Base-by-base conservation (phyloP, 1,284 basidiomycete genomes). In the Ceratobasidium theobromae region DNA sequence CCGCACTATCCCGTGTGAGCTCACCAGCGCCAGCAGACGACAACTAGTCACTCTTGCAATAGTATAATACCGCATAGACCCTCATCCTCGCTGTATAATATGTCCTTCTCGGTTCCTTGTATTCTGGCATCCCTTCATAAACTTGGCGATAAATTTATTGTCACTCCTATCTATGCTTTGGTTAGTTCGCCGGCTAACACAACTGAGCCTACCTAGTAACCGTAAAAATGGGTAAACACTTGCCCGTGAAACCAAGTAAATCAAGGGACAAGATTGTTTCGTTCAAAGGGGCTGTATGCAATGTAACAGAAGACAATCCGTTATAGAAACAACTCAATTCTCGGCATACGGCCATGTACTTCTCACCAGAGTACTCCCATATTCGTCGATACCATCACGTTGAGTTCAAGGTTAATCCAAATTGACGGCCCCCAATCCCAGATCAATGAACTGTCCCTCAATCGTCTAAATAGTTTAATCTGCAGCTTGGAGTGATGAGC, bases 401-500 rank as follows among this genome's bases (percentile, higher is more conserved):
- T 6, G 43, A 45, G 18, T 45, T 11, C 43, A n/a, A 45, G 43
- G 8, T 45, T 45, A 45, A 45, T 45, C 43, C 18, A 45, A 45
- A 8, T 14, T n/a, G 43, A 45, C 35, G 52, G 60, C 35, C 28
- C n/a, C 35, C 38, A 33, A 6, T 40, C 60, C 60, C 46, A 38
- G 60, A 53, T 64, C 48, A 43, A 38, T 25, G n/a, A 64, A 40
- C 25, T 25, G 32, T 51, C 58, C 21, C 33, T 51, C 48, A 32
- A 18, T 41, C 28, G 35, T 43, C 60, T 64, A 64, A 64, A 52
- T 52, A 52, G 48, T 27, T 43, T 52, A 64, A 64, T 51, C 40
- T 43, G 18, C 30, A 41, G 14, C 6, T 30, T 23, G 35, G 27
- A 32, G 49, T 14, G 35, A 52, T 30, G 23, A 11, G 46, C n/a